Base-by-base conservation (phyloP, 2,329 filamentous ascomycete genomes). In the Aspergillus spinulosporus region DNA sequence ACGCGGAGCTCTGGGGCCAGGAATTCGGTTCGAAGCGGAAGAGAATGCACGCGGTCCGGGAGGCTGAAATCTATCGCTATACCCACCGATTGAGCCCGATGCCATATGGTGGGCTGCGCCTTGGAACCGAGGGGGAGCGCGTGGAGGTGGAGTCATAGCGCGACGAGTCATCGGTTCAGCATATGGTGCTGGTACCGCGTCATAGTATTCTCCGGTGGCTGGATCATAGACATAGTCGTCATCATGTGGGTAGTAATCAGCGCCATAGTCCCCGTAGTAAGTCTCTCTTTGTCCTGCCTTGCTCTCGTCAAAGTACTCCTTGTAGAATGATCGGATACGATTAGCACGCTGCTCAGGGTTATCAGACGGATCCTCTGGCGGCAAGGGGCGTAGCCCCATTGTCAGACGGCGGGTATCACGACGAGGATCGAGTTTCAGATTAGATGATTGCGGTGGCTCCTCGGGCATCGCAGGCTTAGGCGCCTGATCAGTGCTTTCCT, bases 291-390 rank as follows among this genome's bases (percentile, higher is more conserved):
- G 47, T 15, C 75, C 76, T 2, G 76, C 73, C 70, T 86, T 89
- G 57, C 80, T 85, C 42, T 97, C 93, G 63, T 97, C 94, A 66
- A 99, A 99, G 78, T 99, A 99, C 72, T 99, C 94, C 78, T 97
- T 97, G 80, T 99, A 99, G 79, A 99, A 99, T 3, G 94, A 99
- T 72, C 94, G 85, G 64, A 99, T 99, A 57, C 94, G 87, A 79
- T 97, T 97, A 62, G 94, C 94, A 67, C 94, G 86, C 68, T 93
- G 87, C 73, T 97, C 94, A 0, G 94, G 92, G 70, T 97, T 93
- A 70, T 97, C 94, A 2, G 87, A 84, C 43, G 90, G 85, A 62
- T 96, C 89, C 68, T 92, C 87, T 36, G 92, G 90, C 4, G 94
- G 94, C 60, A 99, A 81, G 21, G 94, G 94, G 12, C 94, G 88